Conservation (phyloP, 2,329 filamentous ascomycete genomes). For the Fusarium coicis region DNA sequence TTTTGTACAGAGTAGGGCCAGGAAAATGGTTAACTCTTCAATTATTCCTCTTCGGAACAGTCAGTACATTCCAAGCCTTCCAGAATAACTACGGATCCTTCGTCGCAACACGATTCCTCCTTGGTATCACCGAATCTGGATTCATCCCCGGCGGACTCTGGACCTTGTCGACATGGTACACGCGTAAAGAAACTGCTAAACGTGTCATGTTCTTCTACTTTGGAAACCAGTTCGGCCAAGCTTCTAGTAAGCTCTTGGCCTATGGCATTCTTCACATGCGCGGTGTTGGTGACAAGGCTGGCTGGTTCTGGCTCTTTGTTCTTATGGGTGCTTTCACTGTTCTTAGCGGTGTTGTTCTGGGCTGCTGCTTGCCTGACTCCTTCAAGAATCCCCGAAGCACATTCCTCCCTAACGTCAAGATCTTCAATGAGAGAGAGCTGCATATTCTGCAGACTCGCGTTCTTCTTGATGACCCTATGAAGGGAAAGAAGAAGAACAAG, state of each 20-base stretch:
- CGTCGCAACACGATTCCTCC: slow-evolving; percentile 61
- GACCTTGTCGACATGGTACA: slow-evolving; percentile 67
- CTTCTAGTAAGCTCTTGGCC: slow-evolving; percentile 52
- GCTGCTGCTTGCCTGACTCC: slow-evolving; percentile 57
- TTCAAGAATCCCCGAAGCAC: slow-evolving; percentile 56
- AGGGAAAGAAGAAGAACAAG: slow-evolving; percentile 59
- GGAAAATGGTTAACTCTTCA: slow-evolving; percentile 65
- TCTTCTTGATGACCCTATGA: slow-evolving; percentile 56
- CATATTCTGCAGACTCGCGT: slow-evolving; percentile 57
- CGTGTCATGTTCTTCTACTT: slow-evolving; percentile 66
- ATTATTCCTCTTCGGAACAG: slow-evolving; percentile 63
- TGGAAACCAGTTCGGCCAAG: slow-evolving; percentile 62
- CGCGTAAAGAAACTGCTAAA: slow-evolving; percentile 61
- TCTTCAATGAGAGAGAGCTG: slow-evolving; percentile 54
- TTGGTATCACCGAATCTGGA: slow-evolving; percentile 64
- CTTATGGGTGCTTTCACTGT: slow-evolving; percentile 66
- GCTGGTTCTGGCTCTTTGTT: slow-evolving; percentile 68
- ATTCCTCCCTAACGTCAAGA: slow-evolving; percentile 49
- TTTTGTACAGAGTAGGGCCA: slow-evolving; percentile 52
- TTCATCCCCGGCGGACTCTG: slow-evolving; percentile 65
- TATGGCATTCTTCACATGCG: slow-evolving; percentile 62
- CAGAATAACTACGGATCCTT: slow-evolving; percentile 58
- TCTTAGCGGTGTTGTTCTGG: slow-evolving; percentile 53
- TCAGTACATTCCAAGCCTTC: slow-evolving; percentile 66
- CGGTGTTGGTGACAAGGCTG: slow-evolving; percentile 57